Evolutionary conservation across 257 asterid species (phyloP).

Genomic region (Solanum tarapatanum): DNA sequence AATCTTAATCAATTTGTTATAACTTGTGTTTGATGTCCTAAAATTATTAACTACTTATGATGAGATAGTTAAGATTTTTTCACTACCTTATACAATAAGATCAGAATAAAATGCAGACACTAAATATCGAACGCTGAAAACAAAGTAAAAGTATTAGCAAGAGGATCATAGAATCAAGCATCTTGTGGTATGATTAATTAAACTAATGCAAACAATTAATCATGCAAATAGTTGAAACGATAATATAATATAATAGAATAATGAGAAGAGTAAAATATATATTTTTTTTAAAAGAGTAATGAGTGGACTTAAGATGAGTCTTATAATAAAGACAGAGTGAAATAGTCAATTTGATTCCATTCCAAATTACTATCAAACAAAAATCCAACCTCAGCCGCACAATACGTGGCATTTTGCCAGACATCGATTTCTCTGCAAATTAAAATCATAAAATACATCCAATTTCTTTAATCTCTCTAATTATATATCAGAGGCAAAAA

Average conservation of each 20-base stretch:
- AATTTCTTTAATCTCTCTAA: background rate
- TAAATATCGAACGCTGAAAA: fast-evolving
- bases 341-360: slow-evolving; percentile 43
- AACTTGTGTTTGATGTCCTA: background rate
- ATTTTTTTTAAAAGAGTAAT: background rate
- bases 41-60: background rate
- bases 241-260: background rate
- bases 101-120: background rate
- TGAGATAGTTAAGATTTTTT: background rate
- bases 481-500: background rate
- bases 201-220: background rate
- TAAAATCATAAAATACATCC: background rate
- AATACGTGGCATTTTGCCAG: slow-evolving; percentile 33
- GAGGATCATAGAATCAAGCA: background rate
- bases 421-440: slow-evolving; percentile 24
- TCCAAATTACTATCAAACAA: slow-evolving; percentile 61
- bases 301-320: slow-evolving; percentile 11
- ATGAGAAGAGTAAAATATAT: background rate
- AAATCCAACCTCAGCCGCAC: slow-evolving; percentile 27
- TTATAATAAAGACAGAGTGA: slow-evolving; percentile 12
- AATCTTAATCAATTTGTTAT: background rate
- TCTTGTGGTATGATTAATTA: background rate
- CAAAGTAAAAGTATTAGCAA: background rate
- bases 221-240: background rate
- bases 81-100: background rate